Conservation (phyloP, 2,329 filamentous ascomycete genomes). For the Trichophyton schoenleinii region DNA sequence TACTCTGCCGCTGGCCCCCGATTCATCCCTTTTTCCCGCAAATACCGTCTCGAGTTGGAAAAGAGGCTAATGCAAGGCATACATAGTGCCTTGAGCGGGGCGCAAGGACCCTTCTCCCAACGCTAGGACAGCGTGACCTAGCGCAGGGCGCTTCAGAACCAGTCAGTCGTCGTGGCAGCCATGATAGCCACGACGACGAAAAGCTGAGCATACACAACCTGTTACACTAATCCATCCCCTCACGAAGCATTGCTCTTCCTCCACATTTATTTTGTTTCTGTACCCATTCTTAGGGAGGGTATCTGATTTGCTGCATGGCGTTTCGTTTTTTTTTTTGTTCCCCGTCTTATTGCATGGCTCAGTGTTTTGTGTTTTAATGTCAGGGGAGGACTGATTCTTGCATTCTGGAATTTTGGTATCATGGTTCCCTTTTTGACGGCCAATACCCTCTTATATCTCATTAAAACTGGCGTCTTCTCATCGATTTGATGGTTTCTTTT, state of each 20-base stretch:
- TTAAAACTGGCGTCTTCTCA: neutral
- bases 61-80: neutral
- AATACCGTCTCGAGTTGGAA: neutral
- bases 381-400: neutral
- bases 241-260: neutral
- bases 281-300: slow-evolving; percentile 1
- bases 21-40: neutral
- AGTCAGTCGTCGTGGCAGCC: slow-evolving; percentile 11
- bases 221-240: slow-evolving; percentile 5
- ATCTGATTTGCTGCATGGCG: neutral
- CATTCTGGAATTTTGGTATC: neutral
- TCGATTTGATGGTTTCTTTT: neutral
- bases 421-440: neutral
- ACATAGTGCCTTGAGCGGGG: slow-evolving; percentile 18
- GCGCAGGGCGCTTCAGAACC: slow-evolving; percentile 4
- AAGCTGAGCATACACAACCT: slow-evolving; percentile 13
- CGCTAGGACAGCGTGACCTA: slow-evolving; percentile 11
- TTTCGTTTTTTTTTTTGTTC: neutral
- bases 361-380: neutral
- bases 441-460: neutral
- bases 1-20: neutral
- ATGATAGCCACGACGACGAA: slow-evolving; percentile 15
- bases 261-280: neutral
- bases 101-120: slow-evolving; percentile 12
- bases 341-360: neutral